These are phyloP conservation scores for Tetrapisispora nanseiensis DNA, from an alignment of 805 yeast species.

Conservation along the genomic window DNA sequence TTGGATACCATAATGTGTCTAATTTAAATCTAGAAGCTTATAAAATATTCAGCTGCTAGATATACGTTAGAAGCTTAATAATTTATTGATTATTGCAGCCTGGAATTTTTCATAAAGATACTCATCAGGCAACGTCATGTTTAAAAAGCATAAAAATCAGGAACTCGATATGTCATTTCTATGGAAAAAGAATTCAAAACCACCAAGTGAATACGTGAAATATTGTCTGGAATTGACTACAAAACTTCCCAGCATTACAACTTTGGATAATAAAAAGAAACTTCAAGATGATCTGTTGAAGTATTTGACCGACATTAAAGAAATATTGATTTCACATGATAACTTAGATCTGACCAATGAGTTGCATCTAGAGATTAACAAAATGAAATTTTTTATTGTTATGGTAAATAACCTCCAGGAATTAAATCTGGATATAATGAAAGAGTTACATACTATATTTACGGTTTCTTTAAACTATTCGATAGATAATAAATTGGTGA, in stretches of 20 bases:
- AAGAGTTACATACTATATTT: constrained; percentile 67
- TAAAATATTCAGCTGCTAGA: no score
- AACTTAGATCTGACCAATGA: constrained; percentile 66
- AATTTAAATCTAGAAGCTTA: no score
- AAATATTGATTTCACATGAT: constrained; percentile 44
- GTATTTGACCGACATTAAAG: constrained; percentile 52
- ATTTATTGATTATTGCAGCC: no score
- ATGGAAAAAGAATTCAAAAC: constrained; percentile 82
- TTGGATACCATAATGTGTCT: no score
- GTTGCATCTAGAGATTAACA: constrained; percentile 71
- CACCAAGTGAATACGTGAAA: constrained; percentile 76
- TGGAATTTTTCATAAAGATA: no score
- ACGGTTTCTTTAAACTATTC: constrained; percentile 70
- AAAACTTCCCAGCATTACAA: constrained; percentile 5
- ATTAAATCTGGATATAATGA: constrained; percentile 83
- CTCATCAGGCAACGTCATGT: no score
- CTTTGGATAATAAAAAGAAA: constrained; percentile 31
- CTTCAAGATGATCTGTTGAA: constrained; percentile 67
- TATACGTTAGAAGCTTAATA: no score
- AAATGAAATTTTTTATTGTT: constrained; percentile 55
- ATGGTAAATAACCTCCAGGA: constrained; percentile 50
- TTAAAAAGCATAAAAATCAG: constrained; percentile 24
- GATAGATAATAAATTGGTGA: constrained; percentile 67
- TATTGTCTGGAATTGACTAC: constrained; percentile 61
- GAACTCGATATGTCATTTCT: constrained; percentile 65